These are phyloP conservation scores for Tetrahymena thermophila DNA, from an alignment of 73 alveolate species.

Conservation along the genomic window DNA sequence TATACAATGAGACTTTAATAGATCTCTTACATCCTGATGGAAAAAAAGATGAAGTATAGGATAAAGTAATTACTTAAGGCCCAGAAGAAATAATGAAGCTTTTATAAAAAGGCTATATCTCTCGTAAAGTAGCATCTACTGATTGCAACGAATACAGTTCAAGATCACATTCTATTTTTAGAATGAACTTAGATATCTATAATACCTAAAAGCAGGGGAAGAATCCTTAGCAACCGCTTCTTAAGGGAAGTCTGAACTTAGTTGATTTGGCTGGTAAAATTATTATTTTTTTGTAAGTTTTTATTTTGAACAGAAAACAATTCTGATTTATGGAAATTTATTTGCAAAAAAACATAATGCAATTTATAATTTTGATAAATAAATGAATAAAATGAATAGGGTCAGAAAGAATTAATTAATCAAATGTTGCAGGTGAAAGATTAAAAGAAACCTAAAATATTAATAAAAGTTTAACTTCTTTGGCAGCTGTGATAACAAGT, in stretches of 20 bases:
- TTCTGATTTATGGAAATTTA: not conserved
- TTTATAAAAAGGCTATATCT: not conserved
- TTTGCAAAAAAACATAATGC: not conserved
- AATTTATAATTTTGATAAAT: not conserved
- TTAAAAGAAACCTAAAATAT: slow-evolving; percentile 67
- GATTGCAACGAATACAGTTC: slow-evolving; percentile 79
- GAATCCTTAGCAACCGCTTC: not conserved
- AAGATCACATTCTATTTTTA: slow-evolving; percentile 87
- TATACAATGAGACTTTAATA: slow-evolving; percentile 33
- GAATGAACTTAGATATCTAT: slow-evolving; percentile 58
- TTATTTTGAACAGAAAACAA: not conserved
- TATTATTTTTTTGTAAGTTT: not conserved
- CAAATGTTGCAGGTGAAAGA: slow-evolving; percentile 74
- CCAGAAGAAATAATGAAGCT: not conserved
- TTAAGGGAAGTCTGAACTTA: slow-evolving; percentile 77
- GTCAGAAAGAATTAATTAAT: slow-evolving; percentile 80
- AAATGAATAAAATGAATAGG: slow-evolving; percentile 87
- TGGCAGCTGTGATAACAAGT: slow-evolving; percentile 79
- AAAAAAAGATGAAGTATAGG: slow-evolving; percentile 17
- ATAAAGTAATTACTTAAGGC: not conserved
- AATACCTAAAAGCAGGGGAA: slow-evolving; percentile 1
- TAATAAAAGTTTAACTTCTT: slow-evolving; percentile 59
- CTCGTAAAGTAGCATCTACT: slow-evolving; percentile 68
- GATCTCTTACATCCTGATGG: slow-evolving; percentile 37
- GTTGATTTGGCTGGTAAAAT: slow-evolving; percentile 47